These are phyloP conservation scores for Apostasia shenzhenica DNA, from an alignment of 106 monocot species.

Conservation along the genomic window DNA sequence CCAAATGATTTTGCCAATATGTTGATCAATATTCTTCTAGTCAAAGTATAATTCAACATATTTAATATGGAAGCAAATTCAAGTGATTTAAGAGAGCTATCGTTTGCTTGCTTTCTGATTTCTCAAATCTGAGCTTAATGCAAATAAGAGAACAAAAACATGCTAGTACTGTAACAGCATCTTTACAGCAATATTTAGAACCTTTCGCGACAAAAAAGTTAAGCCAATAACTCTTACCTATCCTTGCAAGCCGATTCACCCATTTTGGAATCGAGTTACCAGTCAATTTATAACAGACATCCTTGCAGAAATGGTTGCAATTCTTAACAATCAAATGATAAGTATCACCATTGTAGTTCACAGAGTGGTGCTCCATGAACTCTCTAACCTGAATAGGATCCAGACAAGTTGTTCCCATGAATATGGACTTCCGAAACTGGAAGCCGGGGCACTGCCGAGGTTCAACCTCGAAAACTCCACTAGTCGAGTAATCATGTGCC, in stretches of 20 bases:
- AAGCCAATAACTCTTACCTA: conserved; percentile 30
- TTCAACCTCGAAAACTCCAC: conserved; percentile 88
- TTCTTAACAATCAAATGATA: conserved; percentile 87
- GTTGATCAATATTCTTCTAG: no score
- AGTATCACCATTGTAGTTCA: conserved; percentile 66
- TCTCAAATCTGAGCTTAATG: no score
- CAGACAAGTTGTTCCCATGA: conserved; percentile 74
- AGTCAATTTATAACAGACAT: conserved; percentile 77
- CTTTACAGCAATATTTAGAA: no score
- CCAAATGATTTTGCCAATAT: no score
- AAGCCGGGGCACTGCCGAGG: conserved; percentile 87
- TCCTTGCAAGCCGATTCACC: conserved; percentile 86
- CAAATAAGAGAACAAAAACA: no score
- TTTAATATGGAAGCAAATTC: no score
- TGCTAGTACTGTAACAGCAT: no score
- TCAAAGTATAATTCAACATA: no score
- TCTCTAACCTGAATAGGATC: conserved; percentile 77
- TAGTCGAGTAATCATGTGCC: conserved; percentile 83
- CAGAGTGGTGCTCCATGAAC: conserved; percentile 80
- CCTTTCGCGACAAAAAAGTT: no score
- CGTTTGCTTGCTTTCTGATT: no score
- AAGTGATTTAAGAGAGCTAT: no score
- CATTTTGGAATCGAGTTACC: conserved; percentile 81
- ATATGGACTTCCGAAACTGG: conserved; percentile 78
- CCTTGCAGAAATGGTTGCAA: conserved; percentile 91